These are phyloP conservation scores for Smittium culicis DNA, from an alignment of 371 early-diverging fungal genomes.

Conservation along the genomic window DNA sequence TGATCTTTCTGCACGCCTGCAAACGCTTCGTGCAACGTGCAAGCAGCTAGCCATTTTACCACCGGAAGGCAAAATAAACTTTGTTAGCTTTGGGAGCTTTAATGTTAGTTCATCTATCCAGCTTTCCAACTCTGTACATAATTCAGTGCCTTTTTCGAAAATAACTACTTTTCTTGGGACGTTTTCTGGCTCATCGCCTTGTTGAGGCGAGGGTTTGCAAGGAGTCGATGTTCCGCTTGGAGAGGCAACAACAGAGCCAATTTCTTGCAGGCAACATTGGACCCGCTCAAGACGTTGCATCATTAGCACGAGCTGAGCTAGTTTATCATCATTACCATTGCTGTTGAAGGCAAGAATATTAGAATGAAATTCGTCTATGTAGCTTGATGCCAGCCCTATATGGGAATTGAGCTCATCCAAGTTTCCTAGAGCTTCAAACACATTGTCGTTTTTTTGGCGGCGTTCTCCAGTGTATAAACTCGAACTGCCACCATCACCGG, in stretches of 20 bases:
- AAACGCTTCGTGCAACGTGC: too few relatives aligned
- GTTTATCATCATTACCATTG: too few relatives aligned
- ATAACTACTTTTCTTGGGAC: too few relatives aligned
- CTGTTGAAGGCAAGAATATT: too few relatives aligned
- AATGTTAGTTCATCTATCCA: conserved; percentile 72
- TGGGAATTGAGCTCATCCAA: conserved; percentile 54
- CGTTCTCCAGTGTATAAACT: conserved; percentile 81
- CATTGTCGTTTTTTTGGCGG: conserved; percentile 62
- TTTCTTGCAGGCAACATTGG: conserved; percentile 76
- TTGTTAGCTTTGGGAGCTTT: conserved; percentile 55
- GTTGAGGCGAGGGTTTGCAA: too few relatives aligned
- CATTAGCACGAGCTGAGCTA: too few relatives aligned
- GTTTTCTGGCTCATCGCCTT: too few relatives aligned
- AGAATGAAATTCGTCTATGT: too few relatives aligned
- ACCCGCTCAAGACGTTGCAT: conserved; percentile 51
- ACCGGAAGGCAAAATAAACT: conserved; percentile 77
- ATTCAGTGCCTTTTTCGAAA: too few relatives aligned
- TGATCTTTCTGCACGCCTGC: too few relatives aligned
- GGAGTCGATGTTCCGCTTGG: too few relatives aligned
- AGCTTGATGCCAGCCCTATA: conserved; percentile 23
- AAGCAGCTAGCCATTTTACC: too few relatives aligned
- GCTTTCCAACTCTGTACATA: conserved; percentile 45
- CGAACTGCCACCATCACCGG: conserved; percentile 85
- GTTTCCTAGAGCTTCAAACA: conserved; percentile 82
- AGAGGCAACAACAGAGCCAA: conserved; percentile 79